Evolutionary conservation across 2,329 filamentous ascomycete genomes (phyloP).

Genomic region (Scytalidium lignicola): DNA sequence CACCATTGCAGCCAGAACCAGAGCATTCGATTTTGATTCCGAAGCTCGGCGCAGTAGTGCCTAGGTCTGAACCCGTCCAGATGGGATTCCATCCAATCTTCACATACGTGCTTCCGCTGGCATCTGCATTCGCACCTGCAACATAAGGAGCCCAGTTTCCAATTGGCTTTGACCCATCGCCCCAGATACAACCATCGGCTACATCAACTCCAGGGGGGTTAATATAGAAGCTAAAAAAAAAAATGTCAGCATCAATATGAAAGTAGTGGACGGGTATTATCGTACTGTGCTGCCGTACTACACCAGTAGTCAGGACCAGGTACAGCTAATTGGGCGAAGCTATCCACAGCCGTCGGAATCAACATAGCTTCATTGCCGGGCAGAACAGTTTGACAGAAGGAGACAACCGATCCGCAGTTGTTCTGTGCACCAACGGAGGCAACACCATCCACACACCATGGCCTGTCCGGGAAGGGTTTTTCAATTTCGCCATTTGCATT

Average conservation of each 20-base stretch:
- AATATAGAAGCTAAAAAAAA: constrained; percentile 59
- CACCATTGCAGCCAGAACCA: constrained; percentile 59
- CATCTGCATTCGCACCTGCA: constrained; percentile 67
- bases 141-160: constrained; percentile 79
- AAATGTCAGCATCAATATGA: constrained; percentile 16
- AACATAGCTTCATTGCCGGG: constrained; percentile 79
- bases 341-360: constrained; percentile 66
- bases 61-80: constrained; percentile 51
- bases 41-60: constrained; percentile 54
- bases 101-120: constrained; percentile 61
- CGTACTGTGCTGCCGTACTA: constrained; percentile 68
- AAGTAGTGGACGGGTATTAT: constrained; percentile 14
- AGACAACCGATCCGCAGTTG: constrained; percentile 55
- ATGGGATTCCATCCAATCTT: constrained; percentile 78
- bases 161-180: constrained; percentile 52
- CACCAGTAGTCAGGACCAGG: constrained; percentile 68
- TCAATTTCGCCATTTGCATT: constrained; percentile 58
- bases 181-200: constrained; percentile 66
- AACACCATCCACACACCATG: constrained; percentile 66
- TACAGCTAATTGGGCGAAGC: constrained; percentile 58
- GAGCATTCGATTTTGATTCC: constrained; percentile 68
- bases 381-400: constrained; percentile 75
- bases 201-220: constrained; percentile 63
- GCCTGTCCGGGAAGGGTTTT: constrained; percentile 63
- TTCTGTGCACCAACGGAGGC: constrained; percentile 63